phyloP scores from a whole-genome alignment of 192 early-diverging fungal species.

The Podila epigama region DNA sequence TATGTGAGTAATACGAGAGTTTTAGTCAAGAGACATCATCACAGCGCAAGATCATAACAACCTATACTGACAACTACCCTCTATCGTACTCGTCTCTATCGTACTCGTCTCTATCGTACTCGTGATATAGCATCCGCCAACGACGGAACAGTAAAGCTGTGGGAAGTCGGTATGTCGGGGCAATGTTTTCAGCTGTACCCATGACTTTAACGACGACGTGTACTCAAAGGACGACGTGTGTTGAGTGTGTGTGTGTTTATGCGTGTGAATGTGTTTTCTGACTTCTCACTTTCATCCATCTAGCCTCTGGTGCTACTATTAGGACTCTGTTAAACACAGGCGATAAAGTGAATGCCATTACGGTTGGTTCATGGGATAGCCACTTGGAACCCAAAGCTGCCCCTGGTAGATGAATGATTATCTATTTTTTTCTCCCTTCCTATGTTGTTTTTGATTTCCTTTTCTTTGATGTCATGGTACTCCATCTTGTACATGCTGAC shows the following conservation, averaged over 20 bases:
- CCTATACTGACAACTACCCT: no score
- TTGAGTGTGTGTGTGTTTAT: not conserved
- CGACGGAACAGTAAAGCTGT: slow-evolving; percentile 63
- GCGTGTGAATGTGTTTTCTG: no score
- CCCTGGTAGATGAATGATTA: slow-evolving; percentile 25
- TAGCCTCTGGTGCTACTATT: slow-evolving; percentile 54
- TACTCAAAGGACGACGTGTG: no score
- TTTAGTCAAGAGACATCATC: not conserved
- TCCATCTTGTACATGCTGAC: no score
- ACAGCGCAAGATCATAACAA: not conserved
- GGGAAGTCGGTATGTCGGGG: slow-evolving; percentile 61
- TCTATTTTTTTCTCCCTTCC: not conserved
- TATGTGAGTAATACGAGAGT: slow-evolving; percentile 54
- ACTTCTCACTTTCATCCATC: not conserved
- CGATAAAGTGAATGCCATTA: slow-evolving; percentile 47
- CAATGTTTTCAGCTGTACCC: no score
- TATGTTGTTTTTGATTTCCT: no score
- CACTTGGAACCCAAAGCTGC: slow-evolving; percentile 11
- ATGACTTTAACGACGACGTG: not conserved
- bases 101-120: not conserved
- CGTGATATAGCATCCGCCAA: slow-evolving; percentile 54
- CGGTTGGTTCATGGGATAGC: slow-evolving; percentile 26
- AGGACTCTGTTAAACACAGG: slow-evolving; percentile 35
- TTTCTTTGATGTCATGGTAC: no score
- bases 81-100: no score